These are phyloP conservation scores for Lunularia cruciata DNA, from an alignment of 225 moss, liverwort and hornwort species.

Conservation along the genomic window DNA sequence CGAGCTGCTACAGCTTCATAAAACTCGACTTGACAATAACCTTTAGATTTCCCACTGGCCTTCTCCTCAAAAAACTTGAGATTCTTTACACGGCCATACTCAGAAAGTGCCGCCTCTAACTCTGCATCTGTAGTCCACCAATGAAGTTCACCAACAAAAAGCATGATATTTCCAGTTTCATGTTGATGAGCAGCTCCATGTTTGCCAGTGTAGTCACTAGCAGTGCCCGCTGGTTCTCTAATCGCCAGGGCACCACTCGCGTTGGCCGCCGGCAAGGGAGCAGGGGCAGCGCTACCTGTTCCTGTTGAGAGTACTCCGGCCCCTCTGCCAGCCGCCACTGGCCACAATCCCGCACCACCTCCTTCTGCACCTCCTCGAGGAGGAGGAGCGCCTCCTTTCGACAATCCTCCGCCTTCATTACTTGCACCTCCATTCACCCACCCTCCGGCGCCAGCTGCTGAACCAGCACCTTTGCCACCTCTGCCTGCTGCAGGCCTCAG, in stretches of 20 bases:
- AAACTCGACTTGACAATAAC: slow-evolving; percentile 97
- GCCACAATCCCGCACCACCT: slow-evolving; percentile 18
- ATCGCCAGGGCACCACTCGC: slow-evolving; percentile 15
- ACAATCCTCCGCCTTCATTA: slow-evolving; percentile 30
- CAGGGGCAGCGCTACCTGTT: slow-evolving; percentile 41
- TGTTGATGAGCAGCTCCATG: slow-evolving; percentile 58
- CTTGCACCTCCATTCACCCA: slow-evolving; percentile 39
- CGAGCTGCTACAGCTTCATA: slow-evolving; percentile 81
- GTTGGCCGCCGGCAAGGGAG: slow-evolving; percentile 34
- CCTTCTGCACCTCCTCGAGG: slow-evolving; percentile 20
- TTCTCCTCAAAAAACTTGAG: slow-evolving; percentile 99
- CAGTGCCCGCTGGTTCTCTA: slow-evolving; percentile 30
- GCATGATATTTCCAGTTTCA: slow-evolving; percentile 85
- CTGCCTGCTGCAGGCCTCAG: slow-evolving; percentile 23
- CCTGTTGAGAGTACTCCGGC: slow-evolving; percentile 17
- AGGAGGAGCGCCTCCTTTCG: slow-evolving; percentile 23
- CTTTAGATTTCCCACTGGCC: slow-evolving; percentile 96
- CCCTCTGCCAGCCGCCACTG: slow-evolving; percentile 18
- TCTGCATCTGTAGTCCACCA: slow-evolving; percentile 99
- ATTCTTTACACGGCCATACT: slow-evolving; percentile 88
- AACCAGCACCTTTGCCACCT: slow-evolving; percentile 13
- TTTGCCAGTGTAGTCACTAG: slow-evolving; percentile 60
- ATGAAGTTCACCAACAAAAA: slow-evolving; percentile 95
- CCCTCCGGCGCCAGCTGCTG: slow-evolving; percentile 9
- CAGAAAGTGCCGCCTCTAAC: slow-evolving; percentile 83